A percentile compares a stretch with the other conserved stretches of the same genome.
These are phyloP conservation scores for Exobasidium cylindrosporum DNA, from an alignment of 1,284 basidiomycete species.

Conservation along the genomic window DNA sequence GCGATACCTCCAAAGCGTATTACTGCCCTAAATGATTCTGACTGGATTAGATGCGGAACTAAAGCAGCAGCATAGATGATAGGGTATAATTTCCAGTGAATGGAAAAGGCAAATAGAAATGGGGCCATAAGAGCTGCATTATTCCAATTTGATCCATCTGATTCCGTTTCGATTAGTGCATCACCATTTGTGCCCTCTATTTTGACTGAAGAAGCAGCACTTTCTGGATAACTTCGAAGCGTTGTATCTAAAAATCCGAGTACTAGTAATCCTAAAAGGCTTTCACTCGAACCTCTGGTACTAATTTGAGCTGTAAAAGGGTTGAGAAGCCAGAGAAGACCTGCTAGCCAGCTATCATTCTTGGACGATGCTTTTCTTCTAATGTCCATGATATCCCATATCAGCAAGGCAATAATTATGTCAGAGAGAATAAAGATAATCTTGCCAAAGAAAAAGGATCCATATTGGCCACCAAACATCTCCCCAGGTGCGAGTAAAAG, in stretches of 20 bases:
- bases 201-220: neutral
- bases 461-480: constrained; percentile 50
- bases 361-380: constrained; percentile 4
- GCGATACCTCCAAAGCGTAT: constrained; percentile 13
- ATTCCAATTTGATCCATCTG: neutral
- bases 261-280: constrained; percentile 76
- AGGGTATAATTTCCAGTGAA: constrained; percentile 65
- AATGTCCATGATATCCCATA: constrained; percentile 65
- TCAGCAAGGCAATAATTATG: constrained; percentile 73
- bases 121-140: constrained; percentile 18
- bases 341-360: constrained; percentile 38
- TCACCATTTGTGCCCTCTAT: neutral
- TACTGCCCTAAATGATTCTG: constrained; percentile 12
- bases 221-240: constrained; percentile 3
- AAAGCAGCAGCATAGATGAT: constrained; percentile 81
- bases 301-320: constrained; percentile 94
- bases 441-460: constrained; percentile 68
- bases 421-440: constrained; percentile 83
- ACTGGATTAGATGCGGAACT: constrained; percentile 63
- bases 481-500: constrained; percentile 76
- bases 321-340: constrained; percentile 78
- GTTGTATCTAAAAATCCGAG: constrained; percentile 65
- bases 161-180: neutral
- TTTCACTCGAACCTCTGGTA: constrained; percentile 91
- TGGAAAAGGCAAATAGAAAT: constrained; percentile 39